These are phyloP conservation scores for Pilasporangium apinafurcum DNA, from an alignment of 352 stramenopile genomes.

Conservation along the genomic window DNA sequence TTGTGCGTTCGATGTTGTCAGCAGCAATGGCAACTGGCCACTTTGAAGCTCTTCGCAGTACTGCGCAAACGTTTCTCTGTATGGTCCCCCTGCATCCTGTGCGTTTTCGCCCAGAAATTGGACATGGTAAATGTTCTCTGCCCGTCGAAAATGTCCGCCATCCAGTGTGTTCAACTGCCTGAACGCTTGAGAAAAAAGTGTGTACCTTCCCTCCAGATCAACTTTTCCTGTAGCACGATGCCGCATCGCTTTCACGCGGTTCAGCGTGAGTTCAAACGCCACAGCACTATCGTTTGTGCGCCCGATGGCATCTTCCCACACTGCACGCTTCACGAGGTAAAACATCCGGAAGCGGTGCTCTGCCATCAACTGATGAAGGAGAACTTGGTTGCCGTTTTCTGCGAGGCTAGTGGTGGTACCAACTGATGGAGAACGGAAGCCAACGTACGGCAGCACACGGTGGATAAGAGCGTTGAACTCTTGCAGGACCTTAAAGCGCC, in stretches of 20 bases:
- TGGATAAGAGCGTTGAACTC: constrained; percentile 63
- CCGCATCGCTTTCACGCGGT: constrained; percentile 78
- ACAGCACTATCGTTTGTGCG: constrained; percentile 36
- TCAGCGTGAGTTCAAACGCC: constrained; percentile 69
- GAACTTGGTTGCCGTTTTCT: no score
- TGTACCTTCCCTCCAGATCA: constrained; percentile 56
- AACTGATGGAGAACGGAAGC: constrained; percentile 15
- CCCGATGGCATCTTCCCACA: constrained; percentile 67
- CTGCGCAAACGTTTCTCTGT: constrained; percentile 81
- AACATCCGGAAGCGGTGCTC: constrained; percentile 62
- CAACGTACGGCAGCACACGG: constrained; percentile 46
- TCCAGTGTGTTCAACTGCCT: constrained; percentile 64
- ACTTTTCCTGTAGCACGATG: constrained; percentile 48
- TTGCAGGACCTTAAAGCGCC: constrained; percentile 70
- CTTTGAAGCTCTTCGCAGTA: constrained; percentile 82
- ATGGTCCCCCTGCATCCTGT: constrained; percentile 79
- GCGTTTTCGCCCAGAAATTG: constrained; percentile 84
- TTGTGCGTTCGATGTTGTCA: constrained; percentile 84
- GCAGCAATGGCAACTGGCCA: constrained; percentile 78
- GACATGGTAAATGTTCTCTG: constrained; percentile 75
- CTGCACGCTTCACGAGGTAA: constrained; percentile 52
- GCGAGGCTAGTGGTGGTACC: not conserved
- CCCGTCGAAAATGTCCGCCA: constrained; percentile 55
- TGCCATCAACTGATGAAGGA: constrained; percentile 9
- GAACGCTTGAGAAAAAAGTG: constrained; percentile 84